Base-by-base conservation (phyloP, 2,329 filamentous ascomycete genomes). In the Cordyceps tenuipes region DNA sequence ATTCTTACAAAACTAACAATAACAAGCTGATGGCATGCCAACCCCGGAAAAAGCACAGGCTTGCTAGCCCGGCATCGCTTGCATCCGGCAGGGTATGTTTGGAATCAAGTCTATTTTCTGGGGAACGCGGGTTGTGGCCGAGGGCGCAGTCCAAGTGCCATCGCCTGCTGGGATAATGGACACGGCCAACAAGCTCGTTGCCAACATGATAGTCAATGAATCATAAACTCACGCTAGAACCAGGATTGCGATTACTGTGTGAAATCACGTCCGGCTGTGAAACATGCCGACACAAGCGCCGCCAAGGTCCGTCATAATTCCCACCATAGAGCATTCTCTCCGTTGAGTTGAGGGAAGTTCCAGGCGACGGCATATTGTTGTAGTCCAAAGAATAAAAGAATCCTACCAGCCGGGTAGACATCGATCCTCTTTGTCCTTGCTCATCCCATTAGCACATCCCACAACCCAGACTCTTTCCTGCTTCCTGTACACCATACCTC, bases 51-150 rank as follows among this genome's bases (percentile, higher is more conserved):
- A 23, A 13, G 15, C 36, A 7, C 43, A 39, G 29, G 53, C 54
- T 57, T 41, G 21, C n/a, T 26, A 29, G 29, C 29, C 26, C 55
- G 55, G 55, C 46, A 50, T 43, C 46, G 1, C 21, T 15, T 43
- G 36, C 34, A 57, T 50, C 55, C 55, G 17, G 23, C 47, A 50
- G 43, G 55, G 46, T 50, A 41, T 50, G 46, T 57, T 50, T 50
- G 55, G 34, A 57, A 57, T 57, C 46, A 57, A 50, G 3, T 26
- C 17, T 9, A 29, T 6, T 8, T 13, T n/a, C 43, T 19, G 41
- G 17, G 36, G 39, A 23, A 23, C 23, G 23, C 23, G 23, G 23
- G 23, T 23, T 23, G 23, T 23, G 23, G 23, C 23, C 23, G 23
- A 23, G 23, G 23, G 23, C 23, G 23, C 23, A 2, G 23, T 23